These are phyloP conservation scores for Crithidia brevicula DNA, from an alignment of 208 protist species.

Conservation along the genomic window DNA sequence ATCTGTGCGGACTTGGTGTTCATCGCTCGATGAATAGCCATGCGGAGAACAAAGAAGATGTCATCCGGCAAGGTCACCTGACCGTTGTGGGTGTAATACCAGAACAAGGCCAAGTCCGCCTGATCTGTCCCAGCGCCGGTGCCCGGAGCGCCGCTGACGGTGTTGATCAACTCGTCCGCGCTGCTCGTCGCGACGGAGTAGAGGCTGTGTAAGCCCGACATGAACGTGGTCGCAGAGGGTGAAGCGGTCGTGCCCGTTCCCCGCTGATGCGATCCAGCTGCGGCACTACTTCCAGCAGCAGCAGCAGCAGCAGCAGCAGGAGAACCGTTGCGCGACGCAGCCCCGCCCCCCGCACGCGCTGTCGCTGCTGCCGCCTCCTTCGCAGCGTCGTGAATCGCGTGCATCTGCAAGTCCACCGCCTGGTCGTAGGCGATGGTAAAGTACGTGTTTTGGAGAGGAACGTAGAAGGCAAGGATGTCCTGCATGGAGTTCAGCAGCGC, in stretches of 20 bases:
- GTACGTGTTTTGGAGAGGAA: conserved; percentile 80
- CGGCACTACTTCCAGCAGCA: background rate
- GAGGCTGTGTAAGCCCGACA: conserved; percentile 62
- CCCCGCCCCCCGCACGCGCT: background rate
- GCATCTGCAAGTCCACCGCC: conserved; percentile 68
- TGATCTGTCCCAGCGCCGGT: conserved; percentile 3
- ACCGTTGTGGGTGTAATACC: conserved; percentile 43
- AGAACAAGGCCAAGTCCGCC: conserved; percentile 24
- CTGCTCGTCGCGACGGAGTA: conserved; percentile 58
- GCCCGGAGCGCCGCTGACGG: conserved; percentile 12
- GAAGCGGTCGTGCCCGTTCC: no score
- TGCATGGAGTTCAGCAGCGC: conserved; percentile 74
- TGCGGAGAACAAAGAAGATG: conserved; percentile 86
- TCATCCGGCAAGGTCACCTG: conserved; percentile 76
- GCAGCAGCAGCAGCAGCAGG: no score
- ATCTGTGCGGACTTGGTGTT: conserved; percentile 87
- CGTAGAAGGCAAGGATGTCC: conserved; percentile 77
- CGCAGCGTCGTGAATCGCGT: conserved; percentile 35
- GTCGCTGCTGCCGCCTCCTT: conserved; percentile 24
- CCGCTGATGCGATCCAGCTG: no score
- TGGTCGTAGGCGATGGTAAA: conserved; percentile 78
- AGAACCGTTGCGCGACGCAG: no score
- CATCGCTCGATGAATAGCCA: conserved; percentile 75
- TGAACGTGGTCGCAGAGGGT: conserved; percentile 42
- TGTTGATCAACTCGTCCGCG: conserved; percentile 33